Conservation (phyloP, 805 yeast species). For the Nakazawaea ishiwadae region DNA sequence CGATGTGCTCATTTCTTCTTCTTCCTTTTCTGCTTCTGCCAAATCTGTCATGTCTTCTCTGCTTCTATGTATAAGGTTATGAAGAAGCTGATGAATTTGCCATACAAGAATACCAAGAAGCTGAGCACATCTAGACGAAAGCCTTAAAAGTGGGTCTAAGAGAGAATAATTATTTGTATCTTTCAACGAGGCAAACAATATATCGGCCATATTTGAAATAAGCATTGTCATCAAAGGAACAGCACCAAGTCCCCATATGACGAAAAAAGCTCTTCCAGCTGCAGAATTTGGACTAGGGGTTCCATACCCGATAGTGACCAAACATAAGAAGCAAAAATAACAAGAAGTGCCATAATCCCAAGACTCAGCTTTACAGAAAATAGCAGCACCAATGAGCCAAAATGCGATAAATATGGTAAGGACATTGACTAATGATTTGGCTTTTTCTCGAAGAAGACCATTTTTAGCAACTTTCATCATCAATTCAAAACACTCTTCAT, state of each 20-base stretch:
- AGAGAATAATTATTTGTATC: slow-evolving; percentile 12
- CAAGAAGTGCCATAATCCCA: slow-evolving; percentile 71
- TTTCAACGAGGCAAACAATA: slow-evolving; percentile 31
- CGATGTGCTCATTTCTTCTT: slow-evolving; percentile 4
- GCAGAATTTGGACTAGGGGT: slow-evolving; percentile 58
- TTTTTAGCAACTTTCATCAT: slow-evolving; percentile 48
- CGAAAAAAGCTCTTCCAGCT: slow-evolving; percentile 70
- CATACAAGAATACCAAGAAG: not conserved
- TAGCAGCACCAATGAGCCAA: slow-evolving; percentile 71
- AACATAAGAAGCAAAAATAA: slow-evolving; percentile 74
- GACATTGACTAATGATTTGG: slow-evolving; percentile 34
- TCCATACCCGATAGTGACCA: slow-evolving; percentile 85
- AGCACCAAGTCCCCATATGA: slow-evolving; percentile 77
- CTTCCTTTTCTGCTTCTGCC: slow-evolving; percentile 1
- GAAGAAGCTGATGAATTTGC: not conserved
- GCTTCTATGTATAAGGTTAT: slow-evolving; percentile 5
- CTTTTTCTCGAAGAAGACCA: slow-evolving; percentile 34
- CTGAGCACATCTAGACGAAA: not conserved
- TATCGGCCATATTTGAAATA: slow-evolving; percentile 68
- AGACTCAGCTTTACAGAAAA: slow-evolving; percentile 53
- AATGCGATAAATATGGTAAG: slow-evolving; percentile 45
- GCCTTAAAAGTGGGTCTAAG: not conserved
- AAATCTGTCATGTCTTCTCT: not conserved
- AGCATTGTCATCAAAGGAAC: slow-evolving; percentile 85
- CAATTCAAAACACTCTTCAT: slow-evolving; percentile 45